phyloP scores from a whole-genome alignment of 352 stramenopile species.

The Phytophthora foliorum region DNA sequence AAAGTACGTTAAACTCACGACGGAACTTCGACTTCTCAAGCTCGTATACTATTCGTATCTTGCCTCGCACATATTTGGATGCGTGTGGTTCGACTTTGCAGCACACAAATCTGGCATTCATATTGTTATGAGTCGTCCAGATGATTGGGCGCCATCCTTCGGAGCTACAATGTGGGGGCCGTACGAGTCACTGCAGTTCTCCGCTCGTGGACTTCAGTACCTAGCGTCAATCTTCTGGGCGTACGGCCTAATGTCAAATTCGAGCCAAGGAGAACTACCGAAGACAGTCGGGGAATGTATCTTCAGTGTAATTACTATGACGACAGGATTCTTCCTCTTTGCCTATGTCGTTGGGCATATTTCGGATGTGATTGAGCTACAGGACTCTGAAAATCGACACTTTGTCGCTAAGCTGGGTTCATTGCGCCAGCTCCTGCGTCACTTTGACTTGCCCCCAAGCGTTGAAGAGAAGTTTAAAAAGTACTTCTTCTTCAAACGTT shows the following conservation, averaged over 20 bases:
- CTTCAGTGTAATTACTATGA: conserved; percentile 71
- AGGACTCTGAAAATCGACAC: conserved; percentile 66
- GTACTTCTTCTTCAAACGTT: conserved; percentile 76
- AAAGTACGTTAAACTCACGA: conserved; percentile 64
- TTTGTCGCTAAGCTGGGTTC: conserved; percentile 71
- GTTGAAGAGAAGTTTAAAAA: conserved; percentile 71
- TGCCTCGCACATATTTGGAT: conserved; percentile 62
- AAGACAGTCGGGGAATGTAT: conserved; percentile 59
- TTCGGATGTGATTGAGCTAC: conserved; percentile 62
- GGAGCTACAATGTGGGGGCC: conserved; percentile 47
- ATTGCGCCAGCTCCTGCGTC: conserved; percentile 54
- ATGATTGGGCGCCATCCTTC: conserved; percentile 34
- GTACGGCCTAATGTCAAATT: conserved; percentile 67
- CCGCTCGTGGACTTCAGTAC: conserved; percentile 50
- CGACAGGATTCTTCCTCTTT: conserved; percentile 67
- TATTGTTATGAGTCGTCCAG: conserved; percentile 27
- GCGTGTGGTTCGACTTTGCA: conserved; percentile 71
- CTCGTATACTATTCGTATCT: conserved; percentile 72
- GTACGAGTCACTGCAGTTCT: conserved; percentile 23
- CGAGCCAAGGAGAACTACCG: conserved; percentile 58
- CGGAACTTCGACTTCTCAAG: conserved; percentile 59
- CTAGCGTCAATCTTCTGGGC: conserved; percentile 62
- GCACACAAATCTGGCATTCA: conserved; percentile 55
- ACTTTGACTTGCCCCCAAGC: conserved; percentile 56
- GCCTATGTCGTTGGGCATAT: conserved; percentile 72